Evolutionary conservation across 1,139 yeast species (phyloP).

Genomic region (Pichia cactophila): DNA sequence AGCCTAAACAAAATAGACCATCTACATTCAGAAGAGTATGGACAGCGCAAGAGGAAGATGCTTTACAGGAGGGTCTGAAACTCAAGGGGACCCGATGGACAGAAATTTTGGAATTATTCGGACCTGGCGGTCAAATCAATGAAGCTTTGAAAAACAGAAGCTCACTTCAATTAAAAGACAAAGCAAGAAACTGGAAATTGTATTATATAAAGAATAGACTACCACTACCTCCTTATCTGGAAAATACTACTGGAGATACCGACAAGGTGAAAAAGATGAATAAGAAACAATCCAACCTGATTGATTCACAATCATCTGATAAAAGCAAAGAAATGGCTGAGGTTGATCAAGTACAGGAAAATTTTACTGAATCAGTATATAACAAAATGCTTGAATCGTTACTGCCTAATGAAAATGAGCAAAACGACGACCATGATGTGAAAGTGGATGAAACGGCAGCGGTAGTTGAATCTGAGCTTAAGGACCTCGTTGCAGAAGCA

Average conservation of each 20-base stretch:
- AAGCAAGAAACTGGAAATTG: conserved; percentile 92
- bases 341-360: background rate
- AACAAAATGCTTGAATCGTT: conserved; percentile 7
- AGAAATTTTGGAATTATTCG: conserved; percentile 76
- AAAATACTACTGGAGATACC: conserved; percentile 80
- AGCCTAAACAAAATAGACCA: conserved; percentile 22
- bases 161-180: conserved; percentile 88
- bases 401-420: conserved; percentile 2
- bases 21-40: conserved; percentile 56
- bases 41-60: conserved; percentile 85
- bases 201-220: conserved; percentile 65
- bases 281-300: conserved; percentile 5
- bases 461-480: conserved; percentile 23
- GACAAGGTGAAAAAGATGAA: conserved; percentile 29
- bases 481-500: conserved; percentile 28
- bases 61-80: conserved; percentile 73
- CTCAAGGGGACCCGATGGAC: conserved; percentile 92
- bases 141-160: conserved; percentile 81
- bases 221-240: conserved; percentile 70
- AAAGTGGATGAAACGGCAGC: conserved; percentile 14
- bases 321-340: conserved; percentile 2
- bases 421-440: background rate
- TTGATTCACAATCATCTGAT: conserved; percentile 7
- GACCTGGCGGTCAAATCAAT: conserved; percentile 83
- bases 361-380: conserved; percentile 11